A percentile compares a stretch with the other conserved stretches of the same genome.
Conservation (phyloP, 192 early-diverging fungal species). For the Coemansia sp. region DNA sequence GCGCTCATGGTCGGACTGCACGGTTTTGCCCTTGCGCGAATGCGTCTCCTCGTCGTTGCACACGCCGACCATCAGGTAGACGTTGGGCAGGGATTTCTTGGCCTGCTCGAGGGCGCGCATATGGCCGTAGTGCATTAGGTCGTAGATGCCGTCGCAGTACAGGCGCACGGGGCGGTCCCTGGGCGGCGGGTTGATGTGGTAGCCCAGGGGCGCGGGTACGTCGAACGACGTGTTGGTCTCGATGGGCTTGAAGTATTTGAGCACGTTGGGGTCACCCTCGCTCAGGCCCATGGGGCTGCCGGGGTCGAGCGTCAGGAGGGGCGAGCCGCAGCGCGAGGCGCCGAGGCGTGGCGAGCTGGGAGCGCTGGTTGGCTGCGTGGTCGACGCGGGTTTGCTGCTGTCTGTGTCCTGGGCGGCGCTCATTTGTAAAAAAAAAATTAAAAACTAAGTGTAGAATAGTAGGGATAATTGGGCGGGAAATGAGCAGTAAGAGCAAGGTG, state of each 20-base stretch:
- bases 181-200: conserved; percentile 64
- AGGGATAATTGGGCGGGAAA: too few relatives aligned
- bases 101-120: conserved; percentile 79
- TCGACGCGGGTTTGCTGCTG: background rate
- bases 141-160: conserved; percentile 87
- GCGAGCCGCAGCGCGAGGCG: conserved; percentile 34
- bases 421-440: conserved; percentile 8
- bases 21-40: conserved; percentile 75
- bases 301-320: conserved; percentile 23
- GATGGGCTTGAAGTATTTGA: conserved; percentile 33
- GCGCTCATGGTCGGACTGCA: conserved; percentile 73
- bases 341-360: conserved; percentile 35
- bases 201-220: conserved; percentile 43
- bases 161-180: conserved; percentile 70
- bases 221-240: conserved; percentile 39
- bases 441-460: conserved; percentile 10
- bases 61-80: conserved; percentile 74
- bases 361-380: conserved; percentile 23
- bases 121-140: conserved; percentile 82
- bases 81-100: conserved; percentile 73
- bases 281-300: conserved; percentile 49
- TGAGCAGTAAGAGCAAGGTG: background rate
- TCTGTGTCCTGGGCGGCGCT: conserved; percentile 7
- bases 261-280: conserved; percentile 41
- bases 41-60: conserved; percentile 76